Evolutionary conservation across 2,329 filamentous ascomycete genomes (phyloP).

Genomic region (Aureobasidium pullulans): DNA sequence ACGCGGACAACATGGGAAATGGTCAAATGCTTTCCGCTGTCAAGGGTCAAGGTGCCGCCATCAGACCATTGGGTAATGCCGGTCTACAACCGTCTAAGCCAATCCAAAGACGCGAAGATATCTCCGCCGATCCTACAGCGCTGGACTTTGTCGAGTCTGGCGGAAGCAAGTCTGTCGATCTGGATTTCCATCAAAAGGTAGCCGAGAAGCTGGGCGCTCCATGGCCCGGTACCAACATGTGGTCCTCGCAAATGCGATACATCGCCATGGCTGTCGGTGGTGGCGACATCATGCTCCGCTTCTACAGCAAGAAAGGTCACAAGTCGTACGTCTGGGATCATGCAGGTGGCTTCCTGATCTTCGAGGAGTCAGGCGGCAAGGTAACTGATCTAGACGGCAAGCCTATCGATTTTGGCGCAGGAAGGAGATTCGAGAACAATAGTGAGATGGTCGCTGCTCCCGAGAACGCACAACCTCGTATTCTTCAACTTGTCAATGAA

Average conservation of each 20-base stretch:
- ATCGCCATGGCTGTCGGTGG: constrained; percentile 44
- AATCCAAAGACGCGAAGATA: constrained; percentile 22
- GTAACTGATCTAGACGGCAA: constrained; percentile 46
- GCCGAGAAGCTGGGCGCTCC: constrained; percentile 32
- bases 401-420: constrained; percentile 40
- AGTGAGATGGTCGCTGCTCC: constrained; percentile 37
- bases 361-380: constrained; percentile 42
- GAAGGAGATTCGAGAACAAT: constrained; percentile 32
- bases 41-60: constrained; percentile 37
- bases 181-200: constrained; percentile 28
- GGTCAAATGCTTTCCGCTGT: constrained; percentile 41
- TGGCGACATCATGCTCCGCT: constrained; percentile 43
- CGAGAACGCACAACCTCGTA: constrained; percentile 26
- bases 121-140: not conserved
- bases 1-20: constrained; percentile 41
- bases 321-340: constrained; percentile 50
- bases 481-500: constrained; percentile 14
- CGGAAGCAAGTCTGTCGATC: constrained; percentile 8
- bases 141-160: constrained; percentile 12
- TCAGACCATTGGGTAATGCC: constrained; percentile 56
- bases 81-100: constrained; percentile 37
- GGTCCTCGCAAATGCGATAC: constrained; percentile 49
- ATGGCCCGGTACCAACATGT: constrained; percentile 45
- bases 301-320: constrained; percentile 36
- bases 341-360: constrained; percentile 46